phyloP scores from a whole-genome alignment of 2,329 filamentous ascomycete species.

The Reticulascus tulasneorum region DNA sequence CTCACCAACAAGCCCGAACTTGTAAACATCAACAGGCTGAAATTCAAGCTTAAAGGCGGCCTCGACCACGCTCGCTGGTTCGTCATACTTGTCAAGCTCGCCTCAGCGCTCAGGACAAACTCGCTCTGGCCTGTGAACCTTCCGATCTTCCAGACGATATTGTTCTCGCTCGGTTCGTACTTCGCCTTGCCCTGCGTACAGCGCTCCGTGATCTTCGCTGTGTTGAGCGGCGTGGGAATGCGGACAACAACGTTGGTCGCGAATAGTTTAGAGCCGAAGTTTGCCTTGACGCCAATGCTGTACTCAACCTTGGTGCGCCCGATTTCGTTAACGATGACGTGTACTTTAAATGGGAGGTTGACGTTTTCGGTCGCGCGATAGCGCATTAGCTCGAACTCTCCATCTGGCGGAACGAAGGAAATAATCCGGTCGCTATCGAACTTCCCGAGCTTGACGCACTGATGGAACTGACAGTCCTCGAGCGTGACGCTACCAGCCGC shows the following conservation, averaged over 20 bases:
- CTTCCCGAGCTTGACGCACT: slow-evolving; percentile 95
- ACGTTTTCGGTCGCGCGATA: slow-evolving; percentile 98
- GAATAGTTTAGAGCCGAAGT: slow-evolving; percentile 94
- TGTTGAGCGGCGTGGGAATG: slow-evolving; percentile 95
- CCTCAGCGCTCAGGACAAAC: slow-evolving; percentile 91
- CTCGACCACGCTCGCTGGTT: slow-evolving; percentile 96
- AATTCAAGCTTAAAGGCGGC: slow-evolving; percentile 86
- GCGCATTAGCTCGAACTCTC: slow-evolving; percentile 97
- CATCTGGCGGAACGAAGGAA: slow-evolving; percentile 92
- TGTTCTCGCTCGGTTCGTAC: slow-evolving; percentile 96
- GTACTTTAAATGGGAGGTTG: slow-evolving; percentile 97
- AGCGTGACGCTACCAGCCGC: slow-evolving; percentile 93
- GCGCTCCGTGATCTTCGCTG: slow-evolving; percentile 86
- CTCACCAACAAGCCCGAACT: slow-evolving; percentile 87
- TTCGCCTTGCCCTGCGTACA: slow-evolving; percentile 96
- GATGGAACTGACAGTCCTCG: slow-evolving; percentile 98
- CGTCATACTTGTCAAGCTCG: slow-evolving; percentile 91
- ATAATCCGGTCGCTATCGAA: slow-evolving; percentile 97
- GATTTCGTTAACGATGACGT: slow-evolving; percentile 96
- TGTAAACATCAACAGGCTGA: slow-evolving; percentile 96
- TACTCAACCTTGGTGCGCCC: slow-evolving; percentile 98
- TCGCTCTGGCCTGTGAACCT: slow-evolving; percentile 98
- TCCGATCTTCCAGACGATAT: slow-evolving; percentile 98
- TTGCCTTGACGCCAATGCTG: slow-evolving; percentile 94
- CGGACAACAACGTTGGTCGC: slow-evolving; percentile 93